These are phyloP conservation scores for Podospora anserina DNA, from an alignment of 495 filamentous ascomycete genomes.

Conservation along the genomic window DNA sequence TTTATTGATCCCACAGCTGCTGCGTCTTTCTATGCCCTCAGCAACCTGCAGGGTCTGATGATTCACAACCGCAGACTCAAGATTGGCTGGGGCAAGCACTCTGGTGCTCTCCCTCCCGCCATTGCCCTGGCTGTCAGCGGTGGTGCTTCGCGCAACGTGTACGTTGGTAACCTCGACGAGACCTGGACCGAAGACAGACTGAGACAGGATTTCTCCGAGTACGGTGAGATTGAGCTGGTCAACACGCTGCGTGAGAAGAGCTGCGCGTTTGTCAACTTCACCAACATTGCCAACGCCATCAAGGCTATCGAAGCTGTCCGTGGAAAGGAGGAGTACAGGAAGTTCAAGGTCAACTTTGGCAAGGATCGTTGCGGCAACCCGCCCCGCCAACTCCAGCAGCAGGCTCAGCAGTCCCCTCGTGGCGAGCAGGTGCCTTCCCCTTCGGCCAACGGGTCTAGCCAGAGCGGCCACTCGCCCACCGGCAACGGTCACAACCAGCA, in stretches of 20 bases:
- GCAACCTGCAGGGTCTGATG: slow-evolving; percentile 96
- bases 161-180: slow-evolving; percentile 96
- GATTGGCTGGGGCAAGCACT: slow-evolving; percentile 99
- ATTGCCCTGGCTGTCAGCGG: slow-evolving; percentile 96
- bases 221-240: slow-evolving; percentile 95
- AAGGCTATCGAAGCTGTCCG: slow-evolving; percentile 97
- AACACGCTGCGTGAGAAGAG: slow-evolving; percentile 98
- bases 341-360: slow-evolving; percentile 99
- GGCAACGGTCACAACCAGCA: slow-evolving; percentile 30
- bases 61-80: slow-evolving; percentile 97
- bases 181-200: slow-evolving; percentile 94
- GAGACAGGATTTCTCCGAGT: slow-evolving; percentile 95
- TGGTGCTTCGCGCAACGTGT: slow-evolving; percentile 93
- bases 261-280: slow-evolving; percentile 99
- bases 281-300: slow-evolving; percentile 98
- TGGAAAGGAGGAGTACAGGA: slow-evolving; percentile 89
- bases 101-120: slow-evolving; percentile 90
- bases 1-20: slow-evolving; percentile 99
- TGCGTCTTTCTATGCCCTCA: slow-evolving; percentile 95
- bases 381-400: slow-evolving; percentile 73
- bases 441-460: slow-evolving; percentile 53
- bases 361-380: slow-evolving; percentile 98
- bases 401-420: slow-evolving; percentile 45
- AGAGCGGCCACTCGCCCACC: slow-evolving; percentile 53
- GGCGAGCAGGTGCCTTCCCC: slow-evolving; percentile 66